Evolutionary conservation across 2,329 filamentous ascomycete genomes (phyloP), one percentile per base, ranked within the genome.

Genomic region (Furcasterigmium furcatum): DNA sequence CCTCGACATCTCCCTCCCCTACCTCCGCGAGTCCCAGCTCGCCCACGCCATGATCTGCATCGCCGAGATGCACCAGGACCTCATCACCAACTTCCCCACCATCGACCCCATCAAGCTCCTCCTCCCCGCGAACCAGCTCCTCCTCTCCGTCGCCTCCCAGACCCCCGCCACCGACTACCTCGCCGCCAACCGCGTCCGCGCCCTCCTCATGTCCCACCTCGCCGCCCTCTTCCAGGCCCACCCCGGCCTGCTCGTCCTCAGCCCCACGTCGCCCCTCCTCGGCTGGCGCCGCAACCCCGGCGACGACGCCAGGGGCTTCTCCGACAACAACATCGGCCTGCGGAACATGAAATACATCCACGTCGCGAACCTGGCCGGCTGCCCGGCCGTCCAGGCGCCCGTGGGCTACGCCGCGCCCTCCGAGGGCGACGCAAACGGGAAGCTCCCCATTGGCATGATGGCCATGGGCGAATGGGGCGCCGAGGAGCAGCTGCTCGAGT

Each of bases 311-410:
- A 83, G 91, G 57, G 91, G 91, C 3, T 71, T 89, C 53, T 84
- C 77, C 30, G 86, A 96, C 62, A 84, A 77, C 1, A 90, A 94
- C 60, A 73, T 69, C 49, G 84, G 81, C 14, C 70, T 95, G n/a
- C 73, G 79, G 21, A 88, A 80, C 59, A 95, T 96, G 89, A 81
- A 85, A 63, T 96, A 89, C 65, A 83, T 88, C 14, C 95, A 87
- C 79, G 66, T 95, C 29, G 87, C 91, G 7, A 96, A 96, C 65
- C 84, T 90, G 55, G 81, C 76, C 0, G 91, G 91, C 0, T 84
- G 84, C 41, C 91, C 91, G 1, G 82, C 88, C 1, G 78, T 95
- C 12, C 82, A 74, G 38, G 82, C 82, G 29, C 90, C 91, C 0
- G 82, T 88, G 10, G 91, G 88, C 1, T 95, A 91, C 65, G 76